Conservation (phyloP, 345 rosid genomes). For the Pseudoturritis turrita region DNA sequence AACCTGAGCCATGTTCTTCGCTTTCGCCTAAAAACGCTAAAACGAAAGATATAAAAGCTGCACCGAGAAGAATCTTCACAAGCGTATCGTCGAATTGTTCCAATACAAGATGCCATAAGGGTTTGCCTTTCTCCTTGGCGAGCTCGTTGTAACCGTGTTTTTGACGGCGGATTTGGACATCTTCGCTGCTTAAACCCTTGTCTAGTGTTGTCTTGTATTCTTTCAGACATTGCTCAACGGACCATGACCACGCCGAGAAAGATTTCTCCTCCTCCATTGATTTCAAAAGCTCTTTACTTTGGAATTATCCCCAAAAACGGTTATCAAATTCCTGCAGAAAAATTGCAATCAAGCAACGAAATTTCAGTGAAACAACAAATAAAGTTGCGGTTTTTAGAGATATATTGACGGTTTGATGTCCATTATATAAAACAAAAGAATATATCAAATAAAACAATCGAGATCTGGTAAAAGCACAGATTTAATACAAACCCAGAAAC, state of each 20-base stretch:
- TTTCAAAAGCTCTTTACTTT: constrained; percentile 12
- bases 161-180: constrained; percentile 62
- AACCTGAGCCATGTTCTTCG: constrained; percentile 38
- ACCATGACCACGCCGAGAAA: constrained; percentile 71
- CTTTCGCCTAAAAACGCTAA: constrained; percentile 65
- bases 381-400: neutral
- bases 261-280: constrained; percentile 58
- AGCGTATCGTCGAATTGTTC: constrained; percentile 89
- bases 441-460: neutral
- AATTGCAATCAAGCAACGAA: neutral
- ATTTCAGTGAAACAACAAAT: constrained; percentile 1
- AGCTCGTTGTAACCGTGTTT: constrained; percentile 84
- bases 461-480: neutral
- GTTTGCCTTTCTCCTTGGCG: constrained; percentile 76
- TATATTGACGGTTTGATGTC: neutral
- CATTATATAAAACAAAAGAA: neutral
- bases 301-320: neutral
- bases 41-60: constrained; percentile 77
- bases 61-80: constrained; percentile 83
- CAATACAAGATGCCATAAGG: constrained; percentile 70
- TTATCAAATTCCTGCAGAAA: constrained; percentile 30
- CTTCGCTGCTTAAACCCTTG: constrained; percentile 54
- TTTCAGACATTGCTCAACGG: constrained; percentile 77
- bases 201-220: constrained; percentile 62
- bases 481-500: constrained; percentile 1